Percentiles rank a stretch among this genome's conserved stretches.
Conservation (phyloP, 225 moss, liverwort and hornwort genomes). For the Pseudoscleropodium purum region DNA sequence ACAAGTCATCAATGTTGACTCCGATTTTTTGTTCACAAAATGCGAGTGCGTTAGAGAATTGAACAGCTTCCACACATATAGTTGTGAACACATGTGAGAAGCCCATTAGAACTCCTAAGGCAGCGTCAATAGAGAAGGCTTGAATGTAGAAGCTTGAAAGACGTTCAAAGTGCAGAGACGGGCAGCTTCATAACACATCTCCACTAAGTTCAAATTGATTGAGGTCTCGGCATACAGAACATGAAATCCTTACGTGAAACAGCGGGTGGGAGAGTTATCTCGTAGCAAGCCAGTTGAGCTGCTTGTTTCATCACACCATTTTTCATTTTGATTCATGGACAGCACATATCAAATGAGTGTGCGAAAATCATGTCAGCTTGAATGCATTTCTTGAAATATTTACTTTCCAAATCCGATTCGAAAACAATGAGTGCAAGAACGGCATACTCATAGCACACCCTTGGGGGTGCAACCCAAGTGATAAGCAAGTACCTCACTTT, state of each 20-base stretch:
- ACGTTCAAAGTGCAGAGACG: neutral
- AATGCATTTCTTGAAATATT: neutral
- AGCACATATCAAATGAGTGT: neutral
- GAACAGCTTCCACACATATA: neutral
- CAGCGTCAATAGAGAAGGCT: neutral
- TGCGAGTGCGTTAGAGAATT: neutral
- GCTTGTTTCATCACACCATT: neutral
- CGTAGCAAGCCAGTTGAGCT: neutral
- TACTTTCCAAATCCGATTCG: neutral
- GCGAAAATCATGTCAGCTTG: neutral
- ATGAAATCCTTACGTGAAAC: neutral
- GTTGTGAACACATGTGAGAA: neutral
- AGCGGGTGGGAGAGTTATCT: neutral
- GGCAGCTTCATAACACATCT: neutral
- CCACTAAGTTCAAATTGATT: neutral
- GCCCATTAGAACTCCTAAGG: neutral
- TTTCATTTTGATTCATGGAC: neutral
- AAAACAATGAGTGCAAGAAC: neutral
- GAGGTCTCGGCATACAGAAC: neutral
- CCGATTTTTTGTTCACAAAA: neutral
- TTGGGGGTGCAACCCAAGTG: slow-evolving; percentile 61
- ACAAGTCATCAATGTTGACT: neutral
- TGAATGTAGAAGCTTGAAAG: neutral
- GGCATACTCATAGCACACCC: neutral
- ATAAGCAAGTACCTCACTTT: slow-evolving; percentile 44